A percentile compares a stretch with the other conserved stretches of the same genome.
phyloP scores from a whole-genome alignment of 306 rosid genomes.

The Rosa persica region DNA sequence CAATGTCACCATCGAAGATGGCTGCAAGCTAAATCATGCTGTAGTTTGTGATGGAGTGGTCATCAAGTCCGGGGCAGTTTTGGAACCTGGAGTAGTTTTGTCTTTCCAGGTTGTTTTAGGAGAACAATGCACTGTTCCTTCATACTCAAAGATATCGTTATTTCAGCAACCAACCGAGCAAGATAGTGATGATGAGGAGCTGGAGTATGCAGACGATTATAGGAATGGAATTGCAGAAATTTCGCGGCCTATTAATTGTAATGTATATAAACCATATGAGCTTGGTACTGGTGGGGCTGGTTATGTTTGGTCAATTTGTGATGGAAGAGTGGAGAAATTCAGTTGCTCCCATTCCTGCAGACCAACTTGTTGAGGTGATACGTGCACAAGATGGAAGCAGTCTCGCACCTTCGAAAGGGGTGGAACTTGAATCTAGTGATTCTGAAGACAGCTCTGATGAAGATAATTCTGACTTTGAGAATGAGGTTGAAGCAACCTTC shows the following conservation, averaged over 20 bases:
- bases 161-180: constrained; percentile 76
- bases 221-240: constrained; percentile 55
- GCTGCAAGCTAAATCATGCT: constrained; percentile 75
- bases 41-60: constrained; percentile 88
- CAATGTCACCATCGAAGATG: constrained; percentile 81
- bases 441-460: constrained; percentile 53
- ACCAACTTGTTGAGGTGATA: constrained; percentile 63
- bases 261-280: constrained; percentile 24
- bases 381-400: constrained; percentile 46
- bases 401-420: constrained; percentile 78
- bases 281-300: constrained; percentile 87
- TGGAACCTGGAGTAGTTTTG: constrained; percentile 87
- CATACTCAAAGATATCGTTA: constrained; percentile 79
- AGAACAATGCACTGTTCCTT: constrained; percentile 69
- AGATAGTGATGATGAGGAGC: constrained; percentile 90
- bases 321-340: constrained; percentile 98
- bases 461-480: constrained; percentile 70
- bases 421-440: constrained; percentile 54
- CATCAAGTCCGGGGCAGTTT: constrained; percentile 65
- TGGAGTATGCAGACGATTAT: constrained; percentile 72
- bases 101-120: constrained; percentile 91
- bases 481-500: constrained; percentile 95
- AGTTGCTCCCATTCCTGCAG: constrained; percentile 84
- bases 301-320: constrained; percentile 80
- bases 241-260: background rate